Conservation (phyloP, 208 protist genomes). For the Giardia muris region DNA sequence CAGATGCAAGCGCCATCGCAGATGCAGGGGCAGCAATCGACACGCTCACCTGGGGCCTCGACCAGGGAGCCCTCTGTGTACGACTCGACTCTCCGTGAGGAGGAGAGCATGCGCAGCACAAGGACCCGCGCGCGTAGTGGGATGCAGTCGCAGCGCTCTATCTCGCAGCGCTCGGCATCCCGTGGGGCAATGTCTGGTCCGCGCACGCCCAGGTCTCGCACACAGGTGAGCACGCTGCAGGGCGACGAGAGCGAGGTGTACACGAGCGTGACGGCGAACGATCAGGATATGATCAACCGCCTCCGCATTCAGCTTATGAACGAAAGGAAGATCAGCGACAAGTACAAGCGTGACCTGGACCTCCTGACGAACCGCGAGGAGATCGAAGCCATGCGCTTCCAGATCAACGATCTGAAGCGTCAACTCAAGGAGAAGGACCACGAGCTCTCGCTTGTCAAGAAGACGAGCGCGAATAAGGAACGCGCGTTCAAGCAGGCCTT, state of each 20-base stretch:
- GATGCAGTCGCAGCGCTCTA: no score
- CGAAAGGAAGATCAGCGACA: neutral
- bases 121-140: no score
- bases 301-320: neutral
- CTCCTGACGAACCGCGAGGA: neutral
- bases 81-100: no score
- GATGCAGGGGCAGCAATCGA: no score
- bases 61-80: no score
- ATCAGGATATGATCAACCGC: neutral
- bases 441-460: neutral
- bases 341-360: neutral
- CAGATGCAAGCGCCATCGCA: no score
- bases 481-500: neutral
- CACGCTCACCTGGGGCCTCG: no score
- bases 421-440: conserved; percentile 8
- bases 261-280: neutral
- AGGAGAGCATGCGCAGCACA: no score
- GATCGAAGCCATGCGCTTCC: neutral
- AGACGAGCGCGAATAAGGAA: neutral
- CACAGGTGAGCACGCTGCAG: no score
- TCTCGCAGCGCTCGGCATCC: no score
- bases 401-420: neutral
- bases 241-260: neutral
- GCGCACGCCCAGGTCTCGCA: no score
- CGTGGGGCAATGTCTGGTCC: no score